Percentiles rank a stretch among this genome's conserved stretches.
phyloP scores from a whole-genome alignment of 164 flowering plant species.

The Chimonanthus salicifolius region DNA sequence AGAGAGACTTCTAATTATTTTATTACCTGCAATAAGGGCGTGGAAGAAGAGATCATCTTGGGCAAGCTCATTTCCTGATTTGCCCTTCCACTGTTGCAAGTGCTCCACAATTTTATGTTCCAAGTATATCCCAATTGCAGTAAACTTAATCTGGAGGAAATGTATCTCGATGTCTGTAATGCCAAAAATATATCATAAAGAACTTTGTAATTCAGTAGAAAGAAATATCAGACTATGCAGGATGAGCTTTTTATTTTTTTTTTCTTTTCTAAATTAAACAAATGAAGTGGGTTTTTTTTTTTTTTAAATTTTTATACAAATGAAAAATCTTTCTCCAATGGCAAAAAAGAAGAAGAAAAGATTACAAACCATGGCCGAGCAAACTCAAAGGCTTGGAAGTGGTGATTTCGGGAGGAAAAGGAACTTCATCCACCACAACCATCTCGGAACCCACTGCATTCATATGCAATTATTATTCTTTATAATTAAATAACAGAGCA shows the following conservation, averaged over 20 bases:
- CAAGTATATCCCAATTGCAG: slow-evolving; percentile 85
- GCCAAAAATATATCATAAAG: slow-evolving; percentile 32
- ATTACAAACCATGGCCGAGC: slow-evolving; percentile 57
- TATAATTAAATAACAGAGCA: no score
- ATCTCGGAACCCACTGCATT: slow-evolving; percentile 55
- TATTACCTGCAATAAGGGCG: slow-evolving; percentile 56
- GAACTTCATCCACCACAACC: slow-evolving; percentile 69
- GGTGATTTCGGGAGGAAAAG: slow-evolving; percentile 53
- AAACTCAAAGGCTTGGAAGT: slow-evolving; percentile 52
- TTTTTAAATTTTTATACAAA: no score
- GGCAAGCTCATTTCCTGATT: slow-evolving; percentile 5
- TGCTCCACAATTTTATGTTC: slow-evolving; percentile 57
- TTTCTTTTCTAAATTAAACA: no score
- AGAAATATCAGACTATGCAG: no score
- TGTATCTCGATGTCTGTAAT: slow-evolving; percentile 90
- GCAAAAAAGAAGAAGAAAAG: no score
- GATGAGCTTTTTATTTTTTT: no score
- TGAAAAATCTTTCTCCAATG: no score
- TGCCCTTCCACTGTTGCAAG: slow-evolving; percentile 23
- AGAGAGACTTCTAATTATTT: no score
- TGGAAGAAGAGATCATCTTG: slow-evolving; percentile 74
- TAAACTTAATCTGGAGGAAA: slow-evolving; percentile 86
- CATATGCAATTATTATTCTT: no score
- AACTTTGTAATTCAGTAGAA: no score
- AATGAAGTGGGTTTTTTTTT: no score